phyloP scores from a whole-genome alignment of 2,329 filamentous ascomycete species.

The Fusarium subtropicale region DNA sequence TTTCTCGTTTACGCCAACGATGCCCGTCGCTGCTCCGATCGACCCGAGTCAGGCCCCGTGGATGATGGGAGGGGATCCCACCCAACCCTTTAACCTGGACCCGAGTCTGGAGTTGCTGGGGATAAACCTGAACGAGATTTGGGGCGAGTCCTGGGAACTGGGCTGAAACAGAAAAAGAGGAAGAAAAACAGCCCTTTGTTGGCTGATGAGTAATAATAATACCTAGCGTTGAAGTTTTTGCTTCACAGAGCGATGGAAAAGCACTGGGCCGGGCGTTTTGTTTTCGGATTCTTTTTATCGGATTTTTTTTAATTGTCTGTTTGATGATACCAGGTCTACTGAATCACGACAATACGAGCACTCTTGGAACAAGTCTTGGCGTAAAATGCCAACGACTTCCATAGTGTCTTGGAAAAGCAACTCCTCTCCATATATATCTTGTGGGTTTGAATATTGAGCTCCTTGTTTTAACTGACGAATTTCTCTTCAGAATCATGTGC shows the following conservation, averaged over 20 bases:
- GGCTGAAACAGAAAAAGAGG: slow-evolving; percentile 44
- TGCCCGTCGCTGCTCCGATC: slow-evolving; percentile 51
- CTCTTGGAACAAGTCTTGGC: slow-evolving; percentile 22
- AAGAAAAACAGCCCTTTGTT: slow-evolving; percentile 4
- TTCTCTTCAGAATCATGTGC: slow-evolving; percentile 14
- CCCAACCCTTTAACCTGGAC: slow-evolving; percentile 62
- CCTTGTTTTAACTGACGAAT: slow-evolving; percentile 28
- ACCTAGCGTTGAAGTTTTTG: slow-evolving; percentile 31
- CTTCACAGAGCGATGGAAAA: slow-evolving; percentile 8
- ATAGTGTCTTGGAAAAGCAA: slow-evolving; percentile 34
- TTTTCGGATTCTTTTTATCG: background rate
- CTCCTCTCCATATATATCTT: slow-evolving; percentile 15
- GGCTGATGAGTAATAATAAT: slow-evolving; percentile 43
- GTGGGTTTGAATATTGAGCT: slow-evolving; percentile 40
- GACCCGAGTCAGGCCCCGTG: slow-evolving; percentile 52
- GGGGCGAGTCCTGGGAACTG: slow-evolving; percentile 63
- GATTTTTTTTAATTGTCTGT: slow-evolving; percentile 21
- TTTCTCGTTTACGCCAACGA: slow-evolving; percentile 55
- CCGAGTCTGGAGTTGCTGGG: slow-evolving; percentile 66
- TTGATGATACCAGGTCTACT: slow-evolving; percentile 41
- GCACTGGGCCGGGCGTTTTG: slow-evolving; percentile 20
- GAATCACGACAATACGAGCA: slow-evolving; percentile 39
- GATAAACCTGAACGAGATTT: slow-evolving; percentile 66
- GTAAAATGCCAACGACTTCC: slow-evolving; percentile 12
- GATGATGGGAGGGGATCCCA: slow-evolving; percentile 50